These are phyloP conservation scores for Talaromyces nanjingensis DNA, from an alignment of 495 filamentous ascomycete genomes.

Conservation along the genomic window DNA sequence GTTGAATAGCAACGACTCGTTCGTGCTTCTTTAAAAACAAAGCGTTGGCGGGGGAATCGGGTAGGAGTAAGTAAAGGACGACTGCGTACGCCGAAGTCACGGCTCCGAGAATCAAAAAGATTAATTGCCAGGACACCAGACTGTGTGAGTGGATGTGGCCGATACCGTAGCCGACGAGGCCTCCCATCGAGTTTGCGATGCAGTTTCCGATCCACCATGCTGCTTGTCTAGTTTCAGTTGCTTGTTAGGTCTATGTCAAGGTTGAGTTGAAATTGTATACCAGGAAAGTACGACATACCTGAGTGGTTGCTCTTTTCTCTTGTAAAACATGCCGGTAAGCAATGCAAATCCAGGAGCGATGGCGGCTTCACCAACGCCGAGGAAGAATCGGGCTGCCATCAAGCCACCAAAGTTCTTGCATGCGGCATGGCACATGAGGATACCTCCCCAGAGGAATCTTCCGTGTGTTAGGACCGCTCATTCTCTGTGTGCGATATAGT, in stretches of 20 bases:
- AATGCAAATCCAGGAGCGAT: slow-evolving; percentile 52
- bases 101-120: slow-evolving; percentile 36
- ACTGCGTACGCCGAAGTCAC: slow-evolving; percentile 31
- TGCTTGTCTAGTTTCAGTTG: not conserved
- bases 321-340: slow-evolving; percentile 51
- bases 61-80: slow-evolving; percentile 37
- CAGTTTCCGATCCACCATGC: slow-evolving; percentile 36
- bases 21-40: slow-evolving; percentile 39
- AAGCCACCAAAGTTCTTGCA: slow-evolving; percentile 44
- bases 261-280: too few species aligned
- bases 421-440: slow-evolving; percentile 36
- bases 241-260: not conserved
- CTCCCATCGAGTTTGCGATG: slow-evolving; percentile 43
- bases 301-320: slow-evolving; percentile 42
- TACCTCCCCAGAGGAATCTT: slow-evolving; percentile 30
- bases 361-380: slow-evolving; percentile 50
- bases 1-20: slow-evolving; percentile 45
- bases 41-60: slow-evolving; percentile 42
- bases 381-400: slow-evolving; percentile 44
- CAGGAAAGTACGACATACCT: slow-evolving; percentile 21
- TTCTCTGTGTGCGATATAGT: not conserved
- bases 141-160: slow-evolving; percentile 21
- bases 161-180: slow-evolving; percentile 50
- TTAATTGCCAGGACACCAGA: slow-evolving; percentile 33
- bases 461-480: slow-evolving; percentile 5